A percentile compares a stretch with the other conserved stretches of the same genome.
phyloP scores from a whole-genome alignment of 352 stramenopile genomes.

The Globisporangium nodosum region DNA sequence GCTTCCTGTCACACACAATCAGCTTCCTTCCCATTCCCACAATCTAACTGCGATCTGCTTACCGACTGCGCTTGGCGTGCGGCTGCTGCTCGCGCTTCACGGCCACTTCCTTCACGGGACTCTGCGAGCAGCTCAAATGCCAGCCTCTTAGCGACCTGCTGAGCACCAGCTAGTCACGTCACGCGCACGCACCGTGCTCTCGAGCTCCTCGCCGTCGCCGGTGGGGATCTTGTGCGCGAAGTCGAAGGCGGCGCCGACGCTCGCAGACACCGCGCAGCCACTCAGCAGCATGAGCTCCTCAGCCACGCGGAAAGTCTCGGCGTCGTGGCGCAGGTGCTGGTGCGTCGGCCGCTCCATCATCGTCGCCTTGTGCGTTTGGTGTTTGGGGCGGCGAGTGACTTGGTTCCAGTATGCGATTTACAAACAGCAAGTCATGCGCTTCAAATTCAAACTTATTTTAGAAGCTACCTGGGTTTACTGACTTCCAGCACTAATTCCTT shows the following conservation, averaged over 20 bases:
- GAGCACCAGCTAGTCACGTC: not conserved
- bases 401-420: not conserved
- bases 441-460: slow-evolving; percentile 1
- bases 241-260: not conserved
- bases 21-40: not conserved
- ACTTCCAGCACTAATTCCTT: not conserved
- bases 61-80: not conserved
- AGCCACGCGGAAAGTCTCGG: slow-evolving; percentile 69
- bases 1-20: slow-evolving; percentile 4
- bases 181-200: not conserved
- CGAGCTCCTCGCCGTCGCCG: not conserved
- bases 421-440: not conserved
- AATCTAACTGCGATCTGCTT: not conserved
- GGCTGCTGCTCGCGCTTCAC: not conserved
- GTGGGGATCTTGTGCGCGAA: not conserved
- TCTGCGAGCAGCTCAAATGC: too few species aligned
- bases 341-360: slow-evolving; percentile 24
- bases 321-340: slow-evolving; percentile 32
- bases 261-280: slow-evolving; percentile 15
- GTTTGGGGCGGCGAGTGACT: not conserved
- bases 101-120: not conserved
- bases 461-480: not conserved
- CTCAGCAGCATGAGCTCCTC: slow-evolving; percentile 78
- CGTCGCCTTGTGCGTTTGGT: not conserved
- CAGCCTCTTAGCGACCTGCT: too few species aligned